Percentiles rank a stretch among this genome's conserved stretches.
phyloP scores from a whole-genome alignment of 768 basidiomycete genomes.

The Hygrophorus pudorinus region DNA sequence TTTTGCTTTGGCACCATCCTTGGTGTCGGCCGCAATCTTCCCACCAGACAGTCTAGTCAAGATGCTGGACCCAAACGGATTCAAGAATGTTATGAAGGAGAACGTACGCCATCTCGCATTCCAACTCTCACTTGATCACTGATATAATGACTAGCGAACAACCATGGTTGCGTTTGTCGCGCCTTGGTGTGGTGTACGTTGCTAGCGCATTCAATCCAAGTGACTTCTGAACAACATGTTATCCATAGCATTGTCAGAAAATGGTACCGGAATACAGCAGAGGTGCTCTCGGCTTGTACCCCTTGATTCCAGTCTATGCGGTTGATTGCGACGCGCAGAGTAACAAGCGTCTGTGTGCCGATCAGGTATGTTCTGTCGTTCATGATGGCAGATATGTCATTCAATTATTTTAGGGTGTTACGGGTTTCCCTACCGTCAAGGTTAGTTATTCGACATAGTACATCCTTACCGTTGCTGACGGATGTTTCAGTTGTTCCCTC shows the following conservation, averaged over 20 bases:
- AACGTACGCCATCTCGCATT: constrained; percentile 42
- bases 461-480: constrained; percentile 1
- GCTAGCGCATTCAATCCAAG: too few relatives aligned
- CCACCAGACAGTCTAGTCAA: constrained; percentile 54
- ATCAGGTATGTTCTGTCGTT: constrained; percentile 39
- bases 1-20: constrained; percentile 21
- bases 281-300: constrained; percentile 68
- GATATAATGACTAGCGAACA: constrained; percentile 39
- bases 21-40: constrained; percentile 37
- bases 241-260: constrained; percentile 67
- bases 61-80: constrained; percentile 60
- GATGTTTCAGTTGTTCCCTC: constrained; percentile 55
- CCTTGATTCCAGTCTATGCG: constrained; percentile 81
- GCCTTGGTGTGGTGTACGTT: constrained; percentile 84
- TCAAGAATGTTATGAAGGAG: constrained; percentile 61
- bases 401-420: constrained; percentile 39
- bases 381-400: background rate
- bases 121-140: background rate
- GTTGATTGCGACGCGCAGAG: constrained; percentile 83
- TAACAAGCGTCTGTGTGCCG: constrained; percentile 76
- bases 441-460: constrained; percentile 21
- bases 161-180: constrained; percentile 85
- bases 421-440: constrained; percentile 94
- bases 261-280: constrained; percentile 82
- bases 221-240: background rate